Base-by-base conservation (phyloP, 2,329 filamentous ascomycete species). In the Colletotrichum liriopes region DNA sequence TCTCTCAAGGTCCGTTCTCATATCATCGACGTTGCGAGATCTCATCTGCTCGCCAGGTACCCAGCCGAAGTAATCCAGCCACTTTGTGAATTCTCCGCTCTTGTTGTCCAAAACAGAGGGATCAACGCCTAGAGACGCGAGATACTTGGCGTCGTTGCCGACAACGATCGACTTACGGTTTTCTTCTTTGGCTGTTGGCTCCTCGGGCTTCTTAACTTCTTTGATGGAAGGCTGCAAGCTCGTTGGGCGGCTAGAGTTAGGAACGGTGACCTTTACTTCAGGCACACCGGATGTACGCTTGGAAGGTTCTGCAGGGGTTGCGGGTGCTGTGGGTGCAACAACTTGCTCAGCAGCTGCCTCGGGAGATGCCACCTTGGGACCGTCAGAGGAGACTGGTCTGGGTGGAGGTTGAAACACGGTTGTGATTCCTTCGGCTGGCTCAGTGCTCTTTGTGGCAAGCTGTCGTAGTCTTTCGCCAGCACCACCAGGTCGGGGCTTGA, bases 41-140 rank as follows among this genome's bases (percentile, higher is more conserved):
- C 93, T 91, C 81, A 94, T 92, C 74, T 94, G 88, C 60, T 92
- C 91, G 59, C 93, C 94, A 29, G 89, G 89, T 11, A 94, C 91
- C 94, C 95, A 98, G 43, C 95, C 95, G 79, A 98, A 94, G 79
- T 97, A 94, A 74, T 94, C 92, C 43, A 98, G 87, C 82, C 94
- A 91, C 74, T 91, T 89, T 69, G 96, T 92, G 77, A 98, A 96
- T 65, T 98, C 94, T 7, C 91, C 86, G 8, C 93, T 93, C 74
- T 91, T 89, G 62, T 91, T 92, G 77, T 94, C 93, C 64, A 98
- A 84, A n/a, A 98, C 82, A 20, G 84, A 87, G 0, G 93, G 88
- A 77, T 98, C 94, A 58, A 98, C 89, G 11, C 94, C 94, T 49
- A 98, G 86, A 14, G 90, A 90, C 55, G 92, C 89, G 23, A 96